A percentile compares a stretch with the other conserved stretches of the same genome.
These are phyloP conservation scores for Peniophora sp. DNA, from an alignment of 1,284 basidiomycete genomes.

Conservation along the genomic window DNA sequence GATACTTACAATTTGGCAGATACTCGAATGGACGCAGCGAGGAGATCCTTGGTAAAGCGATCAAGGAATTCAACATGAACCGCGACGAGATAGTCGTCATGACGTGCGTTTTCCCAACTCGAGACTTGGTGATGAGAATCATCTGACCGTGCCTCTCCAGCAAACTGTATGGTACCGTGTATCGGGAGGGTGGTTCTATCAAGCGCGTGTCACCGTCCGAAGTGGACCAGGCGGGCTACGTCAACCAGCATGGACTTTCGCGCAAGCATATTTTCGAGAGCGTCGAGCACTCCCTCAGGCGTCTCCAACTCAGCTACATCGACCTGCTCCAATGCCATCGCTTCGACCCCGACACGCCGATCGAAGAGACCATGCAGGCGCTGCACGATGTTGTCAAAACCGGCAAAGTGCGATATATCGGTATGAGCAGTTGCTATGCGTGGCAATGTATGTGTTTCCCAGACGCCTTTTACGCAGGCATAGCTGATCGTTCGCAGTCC, in stretches of 20 bases:
- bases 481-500: conserved; percentile 8
- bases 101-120: conserved; percentile 45
- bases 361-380: conserved; percentile 40
- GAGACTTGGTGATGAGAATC: conserved; percentile 68
- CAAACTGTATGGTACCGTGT: conserved; percentile 5
- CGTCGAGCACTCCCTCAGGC: conserved; percentile 26
- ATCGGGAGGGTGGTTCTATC: background rate
- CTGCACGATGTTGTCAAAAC: conserved; percentile 38
- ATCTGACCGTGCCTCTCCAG: conserved; percentile 1
- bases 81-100: conserved; percentile 6
- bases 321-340: conserved; percentile 27
- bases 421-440: conserved; percentile 26
- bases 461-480: background rate
- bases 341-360: conserved; percentile 36
- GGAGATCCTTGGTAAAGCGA: conserved; percentile 64
- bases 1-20: conserved; percentile 20
- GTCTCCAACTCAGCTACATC: conserved; percentile 30
- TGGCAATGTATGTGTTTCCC: conserved; percentile 14
- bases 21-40: conserved; percentile 69
- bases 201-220: background rate
- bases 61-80: conserved; percentile 50
- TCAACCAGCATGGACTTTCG: conserved; percentile 20
- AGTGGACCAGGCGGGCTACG: conserved; percentile 16
- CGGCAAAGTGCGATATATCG: conserved; percentile 37
- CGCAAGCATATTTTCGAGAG: conserved; percentile 27